Conservation (phyloP, 2,329 filamentous ascomycete genomes). For the Alternaria consortialis region DNA sequence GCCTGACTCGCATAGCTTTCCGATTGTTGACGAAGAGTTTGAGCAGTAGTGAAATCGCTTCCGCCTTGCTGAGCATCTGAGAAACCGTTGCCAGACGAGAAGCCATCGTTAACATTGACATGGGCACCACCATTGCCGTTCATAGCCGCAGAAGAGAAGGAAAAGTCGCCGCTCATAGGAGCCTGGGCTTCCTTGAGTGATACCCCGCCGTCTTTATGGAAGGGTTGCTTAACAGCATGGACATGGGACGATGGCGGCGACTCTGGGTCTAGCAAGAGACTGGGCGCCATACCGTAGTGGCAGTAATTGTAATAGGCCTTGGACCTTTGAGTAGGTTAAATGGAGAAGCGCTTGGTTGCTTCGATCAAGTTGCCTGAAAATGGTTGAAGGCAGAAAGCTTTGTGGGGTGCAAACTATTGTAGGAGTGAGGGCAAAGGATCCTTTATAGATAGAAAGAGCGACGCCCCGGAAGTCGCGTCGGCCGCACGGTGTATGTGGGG, state of each 20-base stretch:
- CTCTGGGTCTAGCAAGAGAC: constrained; percentile 39
- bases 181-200: constrained; percentile 36
- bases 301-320: neutral
- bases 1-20: constrained; percentile 33
- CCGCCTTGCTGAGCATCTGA: constrained; percentile 25
- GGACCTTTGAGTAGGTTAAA: neutral
- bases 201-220: constrained; percentile 25
- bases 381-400: neutral
- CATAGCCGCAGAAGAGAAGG: constrained; percentile 24
- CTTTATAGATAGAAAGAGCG: constrained; percentile 26
- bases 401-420: constrained; percentile 4
- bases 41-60: constrained; percentile 37
- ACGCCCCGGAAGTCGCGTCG: constrained; percentile 13
- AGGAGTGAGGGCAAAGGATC: constrained; percentile 16
- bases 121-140: constrained; percentile 24
- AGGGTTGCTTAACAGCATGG: constrained; percentile 26
- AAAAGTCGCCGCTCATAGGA: constrained; percentile 26
- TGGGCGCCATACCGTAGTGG: constrained; percentile 40
- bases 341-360: neutral
- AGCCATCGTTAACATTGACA: constrained; percentile 24
- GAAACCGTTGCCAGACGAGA: constrained; percentile 18
- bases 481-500: constrained; percentile 32
- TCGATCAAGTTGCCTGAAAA: neutral
- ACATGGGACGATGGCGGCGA: constrained; percentile 26
- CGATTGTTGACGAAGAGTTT: constrained; percentile 39